These are phyloP conservation scores for Jatropha podagrica DNA, from an alignment of 441 rosid species.

Conservation along the genomic window DNA sequence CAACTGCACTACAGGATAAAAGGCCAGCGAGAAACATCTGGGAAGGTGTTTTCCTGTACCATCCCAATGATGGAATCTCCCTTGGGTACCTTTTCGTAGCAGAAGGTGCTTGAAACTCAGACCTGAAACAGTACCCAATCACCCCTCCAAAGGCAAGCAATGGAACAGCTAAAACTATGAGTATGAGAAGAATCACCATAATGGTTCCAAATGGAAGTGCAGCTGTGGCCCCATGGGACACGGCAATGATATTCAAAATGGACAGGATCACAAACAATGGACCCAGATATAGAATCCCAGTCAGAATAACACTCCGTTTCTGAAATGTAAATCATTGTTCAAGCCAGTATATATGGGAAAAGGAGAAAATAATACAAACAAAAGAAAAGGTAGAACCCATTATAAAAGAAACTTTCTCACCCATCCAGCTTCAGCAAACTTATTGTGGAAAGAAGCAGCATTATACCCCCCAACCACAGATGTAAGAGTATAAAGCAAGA, in stretches of 20 bases:
- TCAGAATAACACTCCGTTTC: conserved; percentile 65
- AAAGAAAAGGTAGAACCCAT: neutral
- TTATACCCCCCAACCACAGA: conserved; percentile 68
- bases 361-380: neutral
- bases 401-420: conserved; percentile 33
- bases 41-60: conserved; percentile 63
- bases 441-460: conserved; percentile 63
- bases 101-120: conserved; percentile 63
- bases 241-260: conserved; percentile 60
- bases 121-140: conserved; percentile 54
- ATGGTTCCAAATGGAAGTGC: conserved; percentile 84
- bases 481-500: conserved; percentile 55
- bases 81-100: conserved; percentile 55
- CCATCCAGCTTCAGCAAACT: conserved; percentile 68
- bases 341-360: conserved; percentile 4
- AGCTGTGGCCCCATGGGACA: conserved; percentile 67
- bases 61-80: conserved; percentile 54
- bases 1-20: conserved; percentile 63
- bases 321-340: conserved; percentile 27
- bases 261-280: conserved; percentile 51
- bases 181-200: conserved; percentile 53
- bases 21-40: conserved; percentile 75
- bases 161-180: conserved; percentile 48
- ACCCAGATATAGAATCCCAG: conserved; percentile 57
- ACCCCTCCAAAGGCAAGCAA: conserved; percentile 72